These are phyloP conservation scores for Xylariaceae sp. DNA, from an alignment of 2,329 filamentous ascomycete genomes.

Conservation along the genomic window DNA sequence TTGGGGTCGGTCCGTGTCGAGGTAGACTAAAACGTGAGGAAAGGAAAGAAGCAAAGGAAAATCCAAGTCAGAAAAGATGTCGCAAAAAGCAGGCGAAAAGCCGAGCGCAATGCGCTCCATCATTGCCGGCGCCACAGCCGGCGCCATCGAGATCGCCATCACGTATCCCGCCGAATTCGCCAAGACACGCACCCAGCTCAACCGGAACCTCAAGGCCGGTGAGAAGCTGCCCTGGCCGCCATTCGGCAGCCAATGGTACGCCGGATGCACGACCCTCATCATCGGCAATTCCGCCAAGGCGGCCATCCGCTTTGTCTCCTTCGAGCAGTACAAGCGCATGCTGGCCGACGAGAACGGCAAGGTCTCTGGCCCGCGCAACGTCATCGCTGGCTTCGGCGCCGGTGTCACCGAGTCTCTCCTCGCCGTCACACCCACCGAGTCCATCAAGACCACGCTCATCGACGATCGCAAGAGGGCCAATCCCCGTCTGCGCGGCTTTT, in stretches of 20 bases:
- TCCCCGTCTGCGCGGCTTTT: conserved; percentile 84
- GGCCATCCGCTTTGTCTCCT: conserved; percentile 91
- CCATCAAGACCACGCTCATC: conserved; percentile 97
- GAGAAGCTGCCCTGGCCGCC: conserved; percentile 92
- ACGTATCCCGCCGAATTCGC: conserved; percentile 85
- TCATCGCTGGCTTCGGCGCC: conserved; percentile 88
- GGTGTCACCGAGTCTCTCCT: conserved; percentile 90
- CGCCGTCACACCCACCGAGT: conserved; percentile 94
- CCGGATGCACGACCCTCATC: conserved; percentile 93
- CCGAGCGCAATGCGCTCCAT: conserved; percentile 84
- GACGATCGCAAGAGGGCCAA: conserved; percentile 86
- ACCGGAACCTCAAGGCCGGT: conserved; percentile 70
- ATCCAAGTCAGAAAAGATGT: too few relatives aligned
- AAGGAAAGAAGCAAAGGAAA: background rate
- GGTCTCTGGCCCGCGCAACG: conserved; percentile 82
- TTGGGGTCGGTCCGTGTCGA: background rate
- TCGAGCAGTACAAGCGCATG: conserved; percentile 85
- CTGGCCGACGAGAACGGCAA: conserved; percentile 81
- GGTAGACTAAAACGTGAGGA: background rate
- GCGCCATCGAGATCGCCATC: conserved; percentile 87
- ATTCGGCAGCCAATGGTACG: conserved; percentile 94
- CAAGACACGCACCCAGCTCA: conserved; percentile 92
- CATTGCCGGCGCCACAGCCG: conserved; percentile 86
- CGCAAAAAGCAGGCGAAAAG: conserved; percentile 37
- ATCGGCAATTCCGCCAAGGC: conserved; percentile 97